Evolutionary conservation across 192 early-diverging fungal genomes (phyloP).

Genomic region (Umbelopsis ramanniana): DNA sequence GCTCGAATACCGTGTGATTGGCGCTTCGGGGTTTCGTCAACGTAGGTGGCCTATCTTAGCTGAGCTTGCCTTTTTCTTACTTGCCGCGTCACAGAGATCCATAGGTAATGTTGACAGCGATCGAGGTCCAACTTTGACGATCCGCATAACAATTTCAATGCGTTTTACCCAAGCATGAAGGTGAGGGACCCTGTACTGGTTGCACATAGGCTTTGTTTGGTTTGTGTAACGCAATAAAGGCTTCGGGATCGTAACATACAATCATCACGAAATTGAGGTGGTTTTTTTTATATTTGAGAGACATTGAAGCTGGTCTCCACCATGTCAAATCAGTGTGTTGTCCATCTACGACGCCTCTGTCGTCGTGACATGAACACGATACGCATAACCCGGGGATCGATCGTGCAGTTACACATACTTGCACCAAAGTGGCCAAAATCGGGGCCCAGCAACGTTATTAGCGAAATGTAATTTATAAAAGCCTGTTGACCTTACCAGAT

Average conservation of each 20-base stretch:
- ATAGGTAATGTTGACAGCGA: background rate
- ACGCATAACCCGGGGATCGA: too few relatives aligned
- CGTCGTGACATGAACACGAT: too few relatives aligned
- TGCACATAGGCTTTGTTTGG: background rate
- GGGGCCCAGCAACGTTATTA: too few relatives aligned
- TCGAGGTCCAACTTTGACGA: background rate
- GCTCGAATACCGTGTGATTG: too few relatives aligned
- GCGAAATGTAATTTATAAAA: background rate
- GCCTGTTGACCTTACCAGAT: background rate
- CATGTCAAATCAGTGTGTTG: background rate
- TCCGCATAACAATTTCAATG: background rate
- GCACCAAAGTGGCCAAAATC: too few relatives aligned
- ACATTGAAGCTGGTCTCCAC: background rate
- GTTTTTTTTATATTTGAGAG: background rate
- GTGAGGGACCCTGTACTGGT: background rate
- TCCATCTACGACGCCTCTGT: too few relatives aligned
- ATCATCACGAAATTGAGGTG: background rate
- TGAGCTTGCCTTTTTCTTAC: too few relatives aligned
- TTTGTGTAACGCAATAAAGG: constrained; percentile 4
- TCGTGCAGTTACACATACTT: too few relatives aligned
- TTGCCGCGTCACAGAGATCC: background rate
- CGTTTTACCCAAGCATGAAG: too few relatives aligned
- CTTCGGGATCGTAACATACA: background rate
- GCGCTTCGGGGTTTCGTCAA: too few relatives aligned
- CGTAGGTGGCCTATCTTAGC: too few relatives aligned